These are phyloP conservation scores for Camillea tinctor DNA, from an alignment of 2,329 filamentous ascomycete species.

Conservation along the genomic window DNA sequence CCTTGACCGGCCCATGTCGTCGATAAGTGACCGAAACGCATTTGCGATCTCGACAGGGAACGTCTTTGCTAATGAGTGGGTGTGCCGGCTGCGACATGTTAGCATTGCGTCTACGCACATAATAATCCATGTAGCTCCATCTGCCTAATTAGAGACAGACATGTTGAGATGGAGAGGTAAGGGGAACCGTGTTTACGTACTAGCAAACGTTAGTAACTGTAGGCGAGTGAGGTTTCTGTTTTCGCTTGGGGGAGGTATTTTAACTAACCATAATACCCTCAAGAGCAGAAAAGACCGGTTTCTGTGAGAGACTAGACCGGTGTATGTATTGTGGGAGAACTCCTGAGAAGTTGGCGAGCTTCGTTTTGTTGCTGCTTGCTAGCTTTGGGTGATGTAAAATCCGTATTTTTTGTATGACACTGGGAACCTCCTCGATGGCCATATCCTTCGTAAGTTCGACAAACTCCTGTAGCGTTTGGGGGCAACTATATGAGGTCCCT, in stretches of 20 bases:
- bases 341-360: constrained; percentile 66
- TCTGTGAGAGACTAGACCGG: constrained; percentile 44
- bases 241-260: constrained; percentile 18
- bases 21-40: constrained; percentile 73
- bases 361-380: constrained; percentile 79
- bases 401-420: constrained; percentile 83
- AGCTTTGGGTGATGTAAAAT: constrained; percentile 90
- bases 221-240: constrained; percentile 53
- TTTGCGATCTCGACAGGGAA: constrained; percentile 76
- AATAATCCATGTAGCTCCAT: background rate
- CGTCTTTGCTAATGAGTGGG: constrained; percentile 83
- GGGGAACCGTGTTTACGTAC: background rate
- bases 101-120: constrained; percentile 24
- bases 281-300: background rate
- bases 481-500: constrained; percentile 80
- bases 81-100: constrained; percentile 4
- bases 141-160: background rate
- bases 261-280: background rate
- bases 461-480: constrained; percentile 73
- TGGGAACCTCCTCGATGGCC: constrained; percentile 65
- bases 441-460: constrained; percentile 64
- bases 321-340: constrained; percentile 63
- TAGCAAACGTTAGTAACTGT: background rate
- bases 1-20: constrained; percentile 48
- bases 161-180: background rate